Evolutionary conservation across 306 rosid species (phyloP).

Genomic region (Begonia peltatifolia): DNA sequence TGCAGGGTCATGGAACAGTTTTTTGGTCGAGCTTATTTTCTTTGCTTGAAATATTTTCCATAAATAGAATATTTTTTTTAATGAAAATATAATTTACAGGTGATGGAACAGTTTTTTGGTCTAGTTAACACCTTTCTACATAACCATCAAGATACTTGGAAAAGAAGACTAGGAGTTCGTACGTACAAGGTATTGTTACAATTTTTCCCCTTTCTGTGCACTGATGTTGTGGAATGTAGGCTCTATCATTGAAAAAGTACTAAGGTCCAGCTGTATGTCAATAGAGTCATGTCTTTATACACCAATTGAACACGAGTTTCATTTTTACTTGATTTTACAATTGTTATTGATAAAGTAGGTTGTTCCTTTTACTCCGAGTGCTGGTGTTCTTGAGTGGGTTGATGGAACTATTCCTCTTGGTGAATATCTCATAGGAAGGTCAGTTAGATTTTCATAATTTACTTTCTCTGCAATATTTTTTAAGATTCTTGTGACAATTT

Average conservation of each 20-base stretch:
- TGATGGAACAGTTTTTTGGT: conserved; percentile 90
- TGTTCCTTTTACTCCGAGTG: conserved; percentile 97
- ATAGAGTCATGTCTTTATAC: too few relatives aligned
- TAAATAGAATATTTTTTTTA: too few relatives aligned
- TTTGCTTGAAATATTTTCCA: too few relatives aligned
- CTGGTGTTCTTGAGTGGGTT: conserved; percentile 99
- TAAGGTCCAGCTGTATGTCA: too few relatives aligned
- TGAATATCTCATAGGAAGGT: conserved; percentile 89
- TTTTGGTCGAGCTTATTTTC: conserved; percentile 43
- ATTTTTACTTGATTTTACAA: conserved; percentile 1
- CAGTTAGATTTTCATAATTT: conserved; percentile 11
- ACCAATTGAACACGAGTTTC: too few relatives aligned
- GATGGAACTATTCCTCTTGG: conserved; percentile 91
- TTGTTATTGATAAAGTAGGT: conserved; percentile 33
- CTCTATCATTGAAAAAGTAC: too few relatives aligned
- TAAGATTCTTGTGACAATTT: conserved; percentile 2
- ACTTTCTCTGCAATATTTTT: conserved; percentile 6
- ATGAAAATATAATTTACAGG: conserved; percentile 24
- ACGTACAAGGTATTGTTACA: conserved; percentile 67
- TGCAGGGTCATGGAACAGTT: conserved; percentile 89
- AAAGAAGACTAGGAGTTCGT: conserved; percentile 76
- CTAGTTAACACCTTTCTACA: conserved; percentile 85
- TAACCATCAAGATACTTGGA: conserved; percentile 68
- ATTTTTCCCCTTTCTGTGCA: too few relatives aligned
- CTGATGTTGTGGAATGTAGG: too few relatives aligned